Base-by-base conservation (phyloP, 495 filamentous ascomycete genomes). In the Penicillium malachiteum region DNA sequence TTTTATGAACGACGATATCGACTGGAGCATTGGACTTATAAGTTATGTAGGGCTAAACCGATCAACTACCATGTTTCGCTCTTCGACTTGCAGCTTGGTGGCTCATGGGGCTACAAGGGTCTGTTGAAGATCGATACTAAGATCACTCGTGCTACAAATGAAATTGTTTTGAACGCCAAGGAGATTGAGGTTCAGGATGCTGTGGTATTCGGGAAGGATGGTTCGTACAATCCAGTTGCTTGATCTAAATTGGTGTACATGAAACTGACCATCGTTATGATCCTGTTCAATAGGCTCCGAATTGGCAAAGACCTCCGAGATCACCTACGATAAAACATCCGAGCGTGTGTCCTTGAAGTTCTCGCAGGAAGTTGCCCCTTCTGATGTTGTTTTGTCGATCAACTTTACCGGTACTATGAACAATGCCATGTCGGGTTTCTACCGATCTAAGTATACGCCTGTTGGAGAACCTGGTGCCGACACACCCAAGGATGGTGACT, bases 381-480 rank as follows among this genome's bases (percentile, higher is more conserved):
- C 80, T 7, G 82, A 89, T 53, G 83, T 84, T 37, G 63, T 81
- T 4, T 72, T 97, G 34, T 77, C 78, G 14, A 84, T 97, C 67
- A 79, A 86, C 12, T 98, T 96, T 71, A 81, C 85, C 17, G 94
- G 94, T 35, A 86, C 78, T 33, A 87, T 97, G 74, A 98, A 97
- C 78, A 90, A 92, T 65, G 85, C 88, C 58, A 96, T 97, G 92
- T 88, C 90, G 38, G 94, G 94, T 18, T 97, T 98, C 78, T 97
- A 96, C 71, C 88, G 94, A 54, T 92, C 88, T 54, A 90, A 91
- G 74, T 98, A 97, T 69, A 96, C 90, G 77, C 89, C 94, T 8
- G 75, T 80, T 14, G 87, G 79, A 13, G 72, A 86, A 11, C 79
- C 88, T 0, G 79, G 85, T 30, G 70, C 82, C 13, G 89, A 89